Evolutionary conservation across 768 basidiomycete genomes (phyloP), one percentile per base, ranked within the genome.

Genomic region (Scleroderma citrinum): DNA sequence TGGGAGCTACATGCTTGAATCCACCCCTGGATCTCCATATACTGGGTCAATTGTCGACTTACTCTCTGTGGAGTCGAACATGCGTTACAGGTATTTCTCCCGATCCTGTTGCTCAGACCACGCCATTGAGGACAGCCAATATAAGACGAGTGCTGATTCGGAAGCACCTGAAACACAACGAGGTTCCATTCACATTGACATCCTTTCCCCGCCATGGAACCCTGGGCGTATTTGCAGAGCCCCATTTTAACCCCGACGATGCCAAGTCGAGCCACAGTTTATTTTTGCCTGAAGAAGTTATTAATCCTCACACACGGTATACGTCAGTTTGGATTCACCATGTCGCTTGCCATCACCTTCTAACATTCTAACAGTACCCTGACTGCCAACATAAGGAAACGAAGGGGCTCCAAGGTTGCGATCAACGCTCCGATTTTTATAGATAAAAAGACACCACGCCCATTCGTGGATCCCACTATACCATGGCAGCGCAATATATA

Each of bases 1-100:
- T 71, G 96, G 96, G 35, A 80, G 94, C 34, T 98, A 90, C 72
- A 99, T 99, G 96, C 77, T 99, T 46, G 96, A 99, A 66, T 92
- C 92, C 3, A 99, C 95, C 1, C 96, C 96, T 0, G 96, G 96
- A 2, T 82, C 85, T 43, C 96, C 96, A 2, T 98, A 97, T 70
- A 87, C 90, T 5, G 92, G 91, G 10, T 85, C 80, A 14, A 81
- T 98, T 35, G 75, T 76, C 21, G 92, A 95, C 66, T 76, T 98
- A 17, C 74, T 98, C 32, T 80, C 85, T 5, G 94, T 99, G 5
- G 95, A 99, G 70, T 70, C 74, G 41, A 93, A 98, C 68, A 99
- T 99, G 96, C 83, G 87, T 39, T 91, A 92, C 65, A 78, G 93
- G 93, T 85, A 46, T 50, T 54, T 41, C 19, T 32, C 35, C n/a